phyloP scores from a whole-genome alignment of 1,284 basidiomycete species.

The Violaceomyces palustris region DNA sequence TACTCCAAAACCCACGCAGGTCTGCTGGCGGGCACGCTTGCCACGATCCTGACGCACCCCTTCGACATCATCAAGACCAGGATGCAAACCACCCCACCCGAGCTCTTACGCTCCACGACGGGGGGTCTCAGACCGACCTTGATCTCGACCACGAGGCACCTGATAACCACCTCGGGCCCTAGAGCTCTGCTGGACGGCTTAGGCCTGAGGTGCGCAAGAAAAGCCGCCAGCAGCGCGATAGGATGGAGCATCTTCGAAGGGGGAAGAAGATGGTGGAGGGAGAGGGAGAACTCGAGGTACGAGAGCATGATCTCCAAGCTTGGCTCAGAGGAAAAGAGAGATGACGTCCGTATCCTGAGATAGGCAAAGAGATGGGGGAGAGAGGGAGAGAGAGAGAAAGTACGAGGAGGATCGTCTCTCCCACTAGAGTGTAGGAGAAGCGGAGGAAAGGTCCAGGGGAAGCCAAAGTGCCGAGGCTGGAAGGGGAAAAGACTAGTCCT shows the following conservation, averaged over 20 bases:
- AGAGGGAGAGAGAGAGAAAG: too few species aligned
- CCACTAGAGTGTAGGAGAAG: too few species aligned
- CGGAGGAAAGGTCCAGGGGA: too few species aligned
- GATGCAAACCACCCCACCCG: conserved; percentile 42
- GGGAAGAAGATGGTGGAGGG: conserved; percentile 28
- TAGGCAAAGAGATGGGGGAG: too few species aligned
- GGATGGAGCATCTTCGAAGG: conserved; percentile 51
- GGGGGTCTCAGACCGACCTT: conserved; percentile 6
- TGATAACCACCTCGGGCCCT: conserved; percentile 16
- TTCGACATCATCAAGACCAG: conserved; percentile 52
- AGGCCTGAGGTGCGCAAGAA: conserved; percentile 44
- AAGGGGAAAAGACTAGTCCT: too few species aligned
- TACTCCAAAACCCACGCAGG: conserved; percentile 1
- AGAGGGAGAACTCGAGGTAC: too few species aligned
- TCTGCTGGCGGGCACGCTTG: conserved; percentile 41
- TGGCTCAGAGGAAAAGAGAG: too few species aligned
- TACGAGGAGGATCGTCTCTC: too few species aligned
- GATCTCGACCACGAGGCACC: conserved; percentile 24
- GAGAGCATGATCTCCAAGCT: too few species aligned
- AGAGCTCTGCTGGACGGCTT: conserved; percentile 45
- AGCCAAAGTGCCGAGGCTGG: too few species aligned
- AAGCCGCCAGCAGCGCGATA: conserved; percentile 48
- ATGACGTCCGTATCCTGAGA: too few species aligned
- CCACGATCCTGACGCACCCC: conserved; percentile 49
- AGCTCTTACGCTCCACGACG: conserved; percentile 3